Percentiles rank a stretch among this genome's conserved stretches.
These are phyloP conservation scores for Fusarium buxicola DNA, from an alignment of 2,329 filamentous ascomycete species.

Conservation along the genomic window DNA sequence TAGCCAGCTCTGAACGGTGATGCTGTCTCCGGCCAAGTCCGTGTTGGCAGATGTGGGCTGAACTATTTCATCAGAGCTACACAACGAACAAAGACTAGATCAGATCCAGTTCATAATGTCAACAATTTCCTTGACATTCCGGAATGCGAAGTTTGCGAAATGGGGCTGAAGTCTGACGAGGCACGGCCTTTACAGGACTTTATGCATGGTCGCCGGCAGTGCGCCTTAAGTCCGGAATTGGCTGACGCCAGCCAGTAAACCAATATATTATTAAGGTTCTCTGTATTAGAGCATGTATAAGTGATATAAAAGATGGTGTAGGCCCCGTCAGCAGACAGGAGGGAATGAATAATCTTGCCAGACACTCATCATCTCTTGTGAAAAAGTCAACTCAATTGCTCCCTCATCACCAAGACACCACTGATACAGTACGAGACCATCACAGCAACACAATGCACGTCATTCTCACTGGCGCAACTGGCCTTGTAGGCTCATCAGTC, in stretches of 20 bases:
- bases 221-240: constrained; percentile 11
- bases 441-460: constrained; percentile 63
- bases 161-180: background rate
- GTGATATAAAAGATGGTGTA: background rate
- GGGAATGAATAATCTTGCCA: constrained; percentile 1
- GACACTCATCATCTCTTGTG: background rate
- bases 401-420: background rate
- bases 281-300: too few species aligned
- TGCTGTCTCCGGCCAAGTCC: too few species aligned
- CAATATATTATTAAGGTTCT: too few species aligned
- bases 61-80: too few species aligned
- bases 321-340: background rate
- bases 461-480: constrained; percentile 76
- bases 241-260: constrained; percentile 26
- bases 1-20: too few species aligned
- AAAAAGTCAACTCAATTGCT: background rate
- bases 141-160: background rate
- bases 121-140: background rate
- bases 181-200: background rate
- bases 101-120: too few species aligned
- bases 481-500: constrained; percentile 70
- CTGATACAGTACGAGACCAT: background rate
- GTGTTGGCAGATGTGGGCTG: too few species aligned
- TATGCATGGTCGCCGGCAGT: constrained; percentile 1
- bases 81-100: too few species aligned